Evolutionary conservation across 23 red algal species (phyloP).

Genomic region (Gracilaria caudata): DNA sequence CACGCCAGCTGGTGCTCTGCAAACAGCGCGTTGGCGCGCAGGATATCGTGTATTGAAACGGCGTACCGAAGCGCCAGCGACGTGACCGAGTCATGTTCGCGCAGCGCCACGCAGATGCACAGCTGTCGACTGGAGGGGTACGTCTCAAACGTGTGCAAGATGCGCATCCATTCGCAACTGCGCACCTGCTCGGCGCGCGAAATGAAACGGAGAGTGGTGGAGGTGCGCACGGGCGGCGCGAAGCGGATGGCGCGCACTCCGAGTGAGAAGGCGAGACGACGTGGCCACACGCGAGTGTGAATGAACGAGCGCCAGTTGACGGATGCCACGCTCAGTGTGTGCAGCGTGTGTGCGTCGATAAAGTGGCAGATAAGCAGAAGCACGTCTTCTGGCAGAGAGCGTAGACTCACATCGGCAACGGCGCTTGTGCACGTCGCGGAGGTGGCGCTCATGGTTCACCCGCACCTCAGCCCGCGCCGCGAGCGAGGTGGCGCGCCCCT

Average conservation of each 20-base stretch:
- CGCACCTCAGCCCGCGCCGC: too few relatives aligned
- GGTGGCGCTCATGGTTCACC: background rate
- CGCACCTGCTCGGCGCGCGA: background rate
- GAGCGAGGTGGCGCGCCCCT: too few relatives aligned
- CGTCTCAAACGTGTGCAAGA: background rate
- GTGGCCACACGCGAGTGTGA: slow-evolving; percentile 24
- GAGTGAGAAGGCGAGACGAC: slow-evolving; percentile 12
- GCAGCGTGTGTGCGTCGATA: background rate
- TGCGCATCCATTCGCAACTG: background rate
- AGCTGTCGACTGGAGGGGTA: background rate
- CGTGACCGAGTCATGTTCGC: slow-evolving; percentile 15
- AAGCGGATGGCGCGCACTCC: slow-evolving; percentile 24
- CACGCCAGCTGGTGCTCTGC: slow-evolving; percentile 45
- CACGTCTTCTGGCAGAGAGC: slow-evolving; percentile 26
- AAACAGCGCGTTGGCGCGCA: slow-evolving; percentile 38
- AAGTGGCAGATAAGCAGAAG: slow-evolving; percentile 28
- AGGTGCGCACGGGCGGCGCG: background rate
- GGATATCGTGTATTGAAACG: slow-evolving; percentile 29
- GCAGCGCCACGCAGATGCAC: slow-evolving; percentile 23
- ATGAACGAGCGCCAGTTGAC: background rate
- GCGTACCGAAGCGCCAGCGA: slow-evolving; percentile 46
- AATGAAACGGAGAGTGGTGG: background rate
- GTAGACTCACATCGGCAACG: background rate
- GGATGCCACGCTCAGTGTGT: slow-evolving; percentile 2
- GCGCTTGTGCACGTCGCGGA: background rate